A percentile compares a stretch with the other conserved stretches of the same genome.
Evolutionary conservation across 1,284 basidiomycete species (phyloP).

Genomic region (Cryptococcus maquisensis): DNA sequence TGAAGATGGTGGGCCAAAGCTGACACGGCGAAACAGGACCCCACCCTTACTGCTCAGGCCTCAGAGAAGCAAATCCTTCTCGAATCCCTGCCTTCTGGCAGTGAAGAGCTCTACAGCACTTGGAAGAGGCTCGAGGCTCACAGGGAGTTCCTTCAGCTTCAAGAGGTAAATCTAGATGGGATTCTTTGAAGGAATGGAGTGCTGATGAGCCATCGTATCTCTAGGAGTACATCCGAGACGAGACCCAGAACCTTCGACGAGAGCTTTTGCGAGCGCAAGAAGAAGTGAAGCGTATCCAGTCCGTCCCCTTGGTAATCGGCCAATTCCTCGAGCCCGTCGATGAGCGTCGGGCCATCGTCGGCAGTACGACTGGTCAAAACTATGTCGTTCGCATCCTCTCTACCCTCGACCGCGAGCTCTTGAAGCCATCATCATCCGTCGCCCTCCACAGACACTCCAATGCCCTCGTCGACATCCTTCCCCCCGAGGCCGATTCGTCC

Average conservation of each 20-base stretch:
- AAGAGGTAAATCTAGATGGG: conserved; percentile 58
- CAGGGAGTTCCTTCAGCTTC: conserved; percentile 88
- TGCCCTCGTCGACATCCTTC: conserved; percentile 95
- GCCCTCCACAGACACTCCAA: conserved; percentile 98
- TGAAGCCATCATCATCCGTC: conserved; percentile 95
- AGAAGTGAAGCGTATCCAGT: conserved; percentile 99
- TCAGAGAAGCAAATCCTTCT: conserved; percentile 81
- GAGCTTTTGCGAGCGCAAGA: conserved; percentile 98
- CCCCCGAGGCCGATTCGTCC: conserved; percentile 96
- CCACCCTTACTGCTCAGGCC: conserved; percentile 79
- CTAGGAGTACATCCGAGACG: conserved; percentile 91
- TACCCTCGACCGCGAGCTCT: conserved; percentile 92
- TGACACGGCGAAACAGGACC: conserved; percentile 59
- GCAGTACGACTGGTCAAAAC: conserved; percentile 93
- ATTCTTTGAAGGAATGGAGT: background rate
- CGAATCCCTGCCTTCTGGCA: conserved; percentile 68
- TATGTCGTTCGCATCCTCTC: conserved; percentile 98
- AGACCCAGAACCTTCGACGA: conserved; percentile 95
- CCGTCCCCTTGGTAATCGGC: conserved; percentile 98
- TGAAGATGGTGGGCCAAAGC: background rate
- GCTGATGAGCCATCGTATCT: conserved; percentile 6
- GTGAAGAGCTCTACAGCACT: conserved; percentile 90
- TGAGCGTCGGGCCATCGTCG: conserved; percentile 95
- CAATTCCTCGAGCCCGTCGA: conserved; percentile 99
- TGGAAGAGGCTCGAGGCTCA: conserved; percentile 92